Evolutionary conservation across 2,329 filamentous ascomycete genomes (phyloP), one percentile per base, ranked within the genome.

Genomic region (Xylariaceae sp.): DNA sequence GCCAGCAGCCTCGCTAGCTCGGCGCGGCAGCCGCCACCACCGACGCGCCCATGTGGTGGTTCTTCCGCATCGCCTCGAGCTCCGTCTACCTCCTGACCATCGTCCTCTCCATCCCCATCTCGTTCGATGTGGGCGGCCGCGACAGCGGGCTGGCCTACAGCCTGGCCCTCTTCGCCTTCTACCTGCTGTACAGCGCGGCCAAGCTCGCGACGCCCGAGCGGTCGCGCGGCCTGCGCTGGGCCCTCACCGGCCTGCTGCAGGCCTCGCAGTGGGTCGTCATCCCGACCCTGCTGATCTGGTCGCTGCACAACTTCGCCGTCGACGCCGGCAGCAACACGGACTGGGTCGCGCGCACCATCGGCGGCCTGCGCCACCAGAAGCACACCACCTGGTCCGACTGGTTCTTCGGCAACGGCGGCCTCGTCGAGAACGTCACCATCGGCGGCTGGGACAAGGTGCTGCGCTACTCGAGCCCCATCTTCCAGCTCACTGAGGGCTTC

Each of bases 71-170:
- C 58, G 57, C 89, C 50, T 86, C 86, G 55, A 86, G 86, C 64
- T 71, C 81, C 56, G 64, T 86, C 63, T 96, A 95, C 65, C 79
- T 96, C 51, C 74, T 89, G 63, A 84, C 84, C 64, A 88, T 95
- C 60, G 80, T 96, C 56, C 83, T 96, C 57, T 94, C 88, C 42
- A 92, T 98, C 57, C 92, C 92, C 42, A 80, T 98, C 57, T 86
- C 90, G 53, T 96, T 96, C 67, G 92, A 98, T 75, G 90, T 96
- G 53, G 92, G 92, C 57, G 92, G 92, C 42, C 81, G 87, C 53
- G 89, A 92, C 51, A 94, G 88, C 55, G 92, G 92, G 39, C 72
- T 98, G 54, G 90, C 88, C 43, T 96, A 93, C 67, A 95, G 88
- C 56, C 75, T 96, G 34, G 78, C 84, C 30, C 76, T 96, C 35